These are phyloP conservation scores for Cucurbita pepo DNA, from an alignment of 306 rosid species.

Conservation along the genomic window DNA sequence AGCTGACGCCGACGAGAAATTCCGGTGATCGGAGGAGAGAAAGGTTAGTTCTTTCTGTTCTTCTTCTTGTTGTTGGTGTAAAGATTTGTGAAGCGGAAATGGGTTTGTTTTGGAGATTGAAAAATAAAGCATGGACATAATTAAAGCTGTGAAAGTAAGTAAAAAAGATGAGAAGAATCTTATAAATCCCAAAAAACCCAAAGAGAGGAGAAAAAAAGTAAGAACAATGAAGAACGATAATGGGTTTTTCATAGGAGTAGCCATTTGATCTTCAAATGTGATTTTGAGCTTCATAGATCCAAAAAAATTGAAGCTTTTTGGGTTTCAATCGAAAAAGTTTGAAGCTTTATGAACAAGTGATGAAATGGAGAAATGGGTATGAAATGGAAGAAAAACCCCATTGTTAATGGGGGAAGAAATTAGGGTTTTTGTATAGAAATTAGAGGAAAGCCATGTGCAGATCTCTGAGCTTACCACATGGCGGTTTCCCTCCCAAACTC, in stretches of 20 bases:
- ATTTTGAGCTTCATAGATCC: constrained; percentile 29
- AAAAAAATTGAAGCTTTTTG: neutral
- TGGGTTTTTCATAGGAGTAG: constrained; percentile 32
- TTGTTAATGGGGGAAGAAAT: neutral
- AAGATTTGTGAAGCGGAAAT: constrained; percentile 3
- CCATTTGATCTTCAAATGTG: constrained; percentile 36
- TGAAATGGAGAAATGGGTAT: neutral
- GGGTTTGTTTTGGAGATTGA: constrained; percentile 19
- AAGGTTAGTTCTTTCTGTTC: neutral
- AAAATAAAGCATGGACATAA: constrained; percentile 30
- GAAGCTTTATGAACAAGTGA: neutral
- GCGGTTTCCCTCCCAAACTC: constrained; percentile 5
- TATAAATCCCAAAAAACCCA: constrained; percentile 24
- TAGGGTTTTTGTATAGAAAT: constrained; percentile 24
- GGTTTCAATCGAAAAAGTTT: neutral
- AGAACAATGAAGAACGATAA: constrained; percentile 34
- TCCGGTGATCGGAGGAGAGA: neutral
- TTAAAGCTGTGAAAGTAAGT: constrained; percentile 21
- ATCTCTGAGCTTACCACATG: constrained; percentile 69
- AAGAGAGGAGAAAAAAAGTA: constrained; percentile 24
- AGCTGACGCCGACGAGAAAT: neutral
- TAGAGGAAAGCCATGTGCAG: constrained; percentile 64
- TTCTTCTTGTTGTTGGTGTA: constrained; percentile 3
- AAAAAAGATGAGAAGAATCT: constrained; percentile 28
- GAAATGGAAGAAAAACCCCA: neutral